Base-by-base conservation (phyloP, 2,329 filamentous ascomycete species). In the Curvularia verruculosa region DNA sequence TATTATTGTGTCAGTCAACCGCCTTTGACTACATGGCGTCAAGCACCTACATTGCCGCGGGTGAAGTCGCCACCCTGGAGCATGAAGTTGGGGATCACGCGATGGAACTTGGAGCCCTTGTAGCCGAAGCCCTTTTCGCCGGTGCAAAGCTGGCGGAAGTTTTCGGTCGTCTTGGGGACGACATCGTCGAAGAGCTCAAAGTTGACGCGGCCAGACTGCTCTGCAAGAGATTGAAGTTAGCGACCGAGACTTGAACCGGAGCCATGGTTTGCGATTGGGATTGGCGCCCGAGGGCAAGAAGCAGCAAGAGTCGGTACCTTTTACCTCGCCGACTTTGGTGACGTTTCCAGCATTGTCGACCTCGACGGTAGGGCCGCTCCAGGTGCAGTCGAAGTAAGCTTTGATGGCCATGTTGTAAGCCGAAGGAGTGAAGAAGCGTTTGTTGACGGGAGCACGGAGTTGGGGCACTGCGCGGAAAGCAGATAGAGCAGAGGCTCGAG, bases 1-100 rank as follows among this genome's bases (percentile, higher is more conserved):
- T 19, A 37, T 18, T 19, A 37, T 18, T 19, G 2, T 49, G 66
- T 74, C 49, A 73, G 65, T 58, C 23, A 52, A 29, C 37, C 58
- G 60, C 45, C 47, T 13, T 49, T 47, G 44, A 12, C 9, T 37
- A 47, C 47, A 44, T 50, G 37, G 36, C 34, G 36, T 43, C 24
- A 51, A 28, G 26, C 28, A 81, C 90, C 79, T 84, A 96, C 92
- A 81, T 96, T 95, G 76, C 88, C 87, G 76, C 90, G 90, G 81
- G 92, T 96, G 84, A 96, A 96, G 85, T 96, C 92, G 85, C 92
- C 92, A 78, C 92, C 92, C 86, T 96, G 92, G 72, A 96, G 89
- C 92, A 96, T 96, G 86, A 96, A 96, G 56, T 91, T 79, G 70
- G 90, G 90, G 80, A 96, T 96, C 80, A 96, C 89, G 72, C 92